Conservation (phyloP, 139 green algal species). For the Tetraselmis chui region DNA sequence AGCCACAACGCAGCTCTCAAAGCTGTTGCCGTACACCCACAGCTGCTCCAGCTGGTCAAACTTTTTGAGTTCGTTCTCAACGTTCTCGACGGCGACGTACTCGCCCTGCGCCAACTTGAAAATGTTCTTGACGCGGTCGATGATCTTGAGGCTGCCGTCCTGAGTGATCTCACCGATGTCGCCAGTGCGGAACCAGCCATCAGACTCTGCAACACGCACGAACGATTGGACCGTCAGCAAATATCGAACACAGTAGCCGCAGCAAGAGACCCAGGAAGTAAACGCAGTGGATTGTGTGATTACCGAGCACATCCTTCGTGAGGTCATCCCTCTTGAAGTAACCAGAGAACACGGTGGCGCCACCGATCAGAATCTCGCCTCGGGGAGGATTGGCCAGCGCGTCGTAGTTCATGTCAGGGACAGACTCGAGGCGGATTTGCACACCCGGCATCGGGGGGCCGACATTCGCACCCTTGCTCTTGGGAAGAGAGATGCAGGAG, state of each 20-base stretch:
- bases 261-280: too few species aligned
- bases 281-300: too few species aligned
- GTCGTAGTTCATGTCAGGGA: constrained; percentile 89
- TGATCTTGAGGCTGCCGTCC: constrained; percentile 75
- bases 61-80: constrained; percentile 88
- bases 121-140: constrained; percentile 99
- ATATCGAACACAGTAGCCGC: too few species aligned
- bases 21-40: constrained; percentile 65
- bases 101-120: constrained; percentile 94
- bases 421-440: constrained; percentile 73
- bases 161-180: constrained; percentile 80
- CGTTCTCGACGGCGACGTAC: constrained; percentile 94
- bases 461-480: constrained; percentile 45
- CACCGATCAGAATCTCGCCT: constrained; percentile 63
- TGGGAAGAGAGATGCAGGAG: constrained; percentile 60
- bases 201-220: constrained; percentile 29
- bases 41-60: constrained; percentile 68
- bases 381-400: constrained; percentile 48
- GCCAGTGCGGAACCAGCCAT: constrained; percentile 91
- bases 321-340: constrained; percentile 45
- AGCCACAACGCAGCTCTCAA: constrained; percentile 78
- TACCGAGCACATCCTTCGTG: not conserved
- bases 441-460: constrained; percentile 64
- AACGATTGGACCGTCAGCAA: too few species aligned
- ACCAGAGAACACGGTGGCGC: constrained; percentile 72